Conservation (phyloP, 2,329 filamentous ascomycete species). For the Eutypa lata region DNA sequence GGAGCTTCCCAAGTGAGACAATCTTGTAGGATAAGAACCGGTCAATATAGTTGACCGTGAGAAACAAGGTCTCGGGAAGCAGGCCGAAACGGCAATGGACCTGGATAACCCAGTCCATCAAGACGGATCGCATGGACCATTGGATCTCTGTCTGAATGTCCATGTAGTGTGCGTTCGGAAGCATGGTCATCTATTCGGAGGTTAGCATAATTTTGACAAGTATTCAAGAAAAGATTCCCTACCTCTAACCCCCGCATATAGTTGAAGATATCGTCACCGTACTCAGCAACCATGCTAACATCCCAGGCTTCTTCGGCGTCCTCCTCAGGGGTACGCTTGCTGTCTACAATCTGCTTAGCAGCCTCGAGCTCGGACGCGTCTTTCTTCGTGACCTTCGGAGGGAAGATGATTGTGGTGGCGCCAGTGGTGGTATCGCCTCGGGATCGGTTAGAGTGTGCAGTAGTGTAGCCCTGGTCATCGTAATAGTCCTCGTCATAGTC, state of each 20-base stretch:
- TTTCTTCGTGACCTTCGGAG: slow-evolving; percentile 68
- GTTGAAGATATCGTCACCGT: slow-evolving; percentile 89
- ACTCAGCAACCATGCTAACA: slow-evolving; percentile 96
- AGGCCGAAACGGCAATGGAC: slow-evolving; percentile 90
- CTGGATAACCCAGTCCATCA: slow-evolving; percentile 98
- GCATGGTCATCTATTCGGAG: slow-evolving; percentile 62
- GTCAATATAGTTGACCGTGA: slow-evolving; percentile 95
- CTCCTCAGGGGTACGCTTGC: slow-evolving; percentile 65
- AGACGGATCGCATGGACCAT: slow-evolving; percentile 96
- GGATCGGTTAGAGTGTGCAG: slow-evolving; percentile 71
- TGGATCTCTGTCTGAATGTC: slow-evolving; percentile 95
- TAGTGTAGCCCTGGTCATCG: slow-evolving; percentile 70
- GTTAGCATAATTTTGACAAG: slow-evolving; percentile 13
- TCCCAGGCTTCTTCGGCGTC: slow-evolving; percentile 88
- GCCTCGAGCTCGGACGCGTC: slow-evolving; percentile 69
- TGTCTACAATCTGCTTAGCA: slow-evolving; percentile 63
- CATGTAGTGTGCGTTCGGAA: slow-evolving; percentile 94
- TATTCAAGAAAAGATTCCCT: slow-evolving; percentile 23
- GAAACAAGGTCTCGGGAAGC: slow-evolving; percentile 90
- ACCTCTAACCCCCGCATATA: slow-evolving; percentile 92
- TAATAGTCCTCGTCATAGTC: slow-evolving; percentile 67
- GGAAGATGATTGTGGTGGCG: slow-evolving; percentile 56
- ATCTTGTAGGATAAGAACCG: slow-evolving; percentile 93
- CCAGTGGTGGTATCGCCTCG: slow-evolving; percentile 61
- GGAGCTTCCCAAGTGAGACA: slow-evolving; percentile 89